A percentile compares a stretch with the other conserved stretches of the same genome.
Evolutionary conservation across 2,329 filamentous ascomycete genomes (phyloP).

Genomic region (Dactylellina leptospora): DNA sequence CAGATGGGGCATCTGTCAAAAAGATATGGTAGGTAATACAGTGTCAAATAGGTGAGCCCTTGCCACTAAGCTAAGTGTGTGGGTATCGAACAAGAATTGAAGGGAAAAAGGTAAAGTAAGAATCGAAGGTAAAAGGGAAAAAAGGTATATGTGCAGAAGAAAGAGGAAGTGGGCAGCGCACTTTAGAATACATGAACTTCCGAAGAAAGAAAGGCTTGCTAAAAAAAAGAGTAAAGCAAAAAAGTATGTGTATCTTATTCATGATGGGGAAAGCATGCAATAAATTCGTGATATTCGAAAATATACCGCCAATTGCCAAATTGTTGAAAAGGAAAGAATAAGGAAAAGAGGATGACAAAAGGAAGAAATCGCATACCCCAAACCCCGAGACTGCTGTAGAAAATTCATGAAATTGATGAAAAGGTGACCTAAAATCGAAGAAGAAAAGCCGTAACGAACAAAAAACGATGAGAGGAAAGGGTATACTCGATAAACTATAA

Average conservation of each 20-base stretch:
- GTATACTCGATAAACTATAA: conserved; percentile 53
- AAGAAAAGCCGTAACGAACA: conserved; percentile 15
- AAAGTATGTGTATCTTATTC: conserved; percentile 42
- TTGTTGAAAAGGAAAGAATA: conserved; percentile 10
- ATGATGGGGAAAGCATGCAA: conserved; percentile 50
- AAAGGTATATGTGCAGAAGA: conserved; percentile 45
- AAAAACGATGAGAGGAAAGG: conserved; percentile 25
- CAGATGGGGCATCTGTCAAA: conserved; percentile 13
- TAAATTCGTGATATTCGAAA: conserved; percentile 53
- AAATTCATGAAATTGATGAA: conserved; percentile 26
- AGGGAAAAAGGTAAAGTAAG: background rate
- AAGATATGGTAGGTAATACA: conserved; percentile 40
- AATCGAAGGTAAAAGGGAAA: conserved; percentile 7
- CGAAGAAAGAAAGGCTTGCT: no score
- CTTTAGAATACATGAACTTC: conserved; percentile 46
- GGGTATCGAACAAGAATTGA: conserved; percentile 33
- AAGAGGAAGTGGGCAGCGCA: conserved; percentile 18
- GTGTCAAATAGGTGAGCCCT: conserved; percentile 27
- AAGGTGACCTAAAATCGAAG: conserved; percentile 21
- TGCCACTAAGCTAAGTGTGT: conserved; percentile 48
- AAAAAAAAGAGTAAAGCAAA: background rate
- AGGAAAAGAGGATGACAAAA: conserved; percentile 12
- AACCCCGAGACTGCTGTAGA: conserved; percentile 40
- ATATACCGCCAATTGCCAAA: conserved; percentile 53
- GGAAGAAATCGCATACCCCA: conserved; percentile 37